Evolutionary conservation across 177 flowering plant species (phyloP).

Genomic region (Vitis hybrid): DNA sequence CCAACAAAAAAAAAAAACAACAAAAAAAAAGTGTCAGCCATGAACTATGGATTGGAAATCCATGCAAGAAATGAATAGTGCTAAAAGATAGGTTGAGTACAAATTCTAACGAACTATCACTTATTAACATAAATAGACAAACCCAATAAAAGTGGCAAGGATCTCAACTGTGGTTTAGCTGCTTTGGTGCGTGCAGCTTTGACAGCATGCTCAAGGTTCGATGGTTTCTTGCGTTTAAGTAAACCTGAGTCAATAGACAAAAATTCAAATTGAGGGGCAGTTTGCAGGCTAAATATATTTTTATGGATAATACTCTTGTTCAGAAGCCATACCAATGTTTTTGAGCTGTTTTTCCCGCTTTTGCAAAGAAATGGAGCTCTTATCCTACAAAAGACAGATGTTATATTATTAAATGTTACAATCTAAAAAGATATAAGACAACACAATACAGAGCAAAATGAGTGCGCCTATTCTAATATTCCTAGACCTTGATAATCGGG

Average conservation of each 20-base stretch:
- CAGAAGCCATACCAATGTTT: conserved; percentile 50
- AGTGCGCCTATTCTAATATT: not conserved
- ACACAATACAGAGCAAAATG: not conserved
- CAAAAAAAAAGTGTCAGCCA: too few relatives aligned
- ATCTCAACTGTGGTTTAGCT: conserved; percentile 57
- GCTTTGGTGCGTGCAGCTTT: conserved; percentile 47
- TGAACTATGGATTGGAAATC: too few relatives aligned
- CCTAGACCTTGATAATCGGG: conserved; percentile 76
- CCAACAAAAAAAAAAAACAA: too few relatives aligned
- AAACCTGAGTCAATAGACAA: conserved; percentile 31
- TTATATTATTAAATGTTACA: not conserved
- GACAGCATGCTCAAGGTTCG: conserved; percentile 39
- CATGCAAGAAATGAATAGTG: too few relatives aligned
- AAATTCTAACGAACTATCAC: too few relatives aligned
- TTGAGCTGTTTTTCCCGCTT: conserved; percentile 82
- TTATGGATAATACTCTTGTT: not conserved
- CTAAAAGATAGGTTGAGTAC: too few relatives aligned
- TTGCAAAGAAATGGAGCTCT: conserved; percentile 34
- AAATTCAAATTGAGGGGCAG: not conserved
- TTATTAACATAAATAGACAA: not conserved
- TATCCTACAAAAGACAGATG: conserved; percentile 46
- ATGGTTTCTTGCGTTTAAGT: conserved; percentile 58
- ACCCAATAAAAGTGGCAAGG: conserved; percentile 1
- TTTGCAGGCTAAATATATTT: not conserved
- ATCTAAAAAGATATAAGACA: not conserved